A percentile compares a stretch with the other conserved stretches of the same genome.
Evolutionary conservation across 768 basidiomycete genomes (phyloP).

Genomic region (Chalciporus piperatus): DNA sequence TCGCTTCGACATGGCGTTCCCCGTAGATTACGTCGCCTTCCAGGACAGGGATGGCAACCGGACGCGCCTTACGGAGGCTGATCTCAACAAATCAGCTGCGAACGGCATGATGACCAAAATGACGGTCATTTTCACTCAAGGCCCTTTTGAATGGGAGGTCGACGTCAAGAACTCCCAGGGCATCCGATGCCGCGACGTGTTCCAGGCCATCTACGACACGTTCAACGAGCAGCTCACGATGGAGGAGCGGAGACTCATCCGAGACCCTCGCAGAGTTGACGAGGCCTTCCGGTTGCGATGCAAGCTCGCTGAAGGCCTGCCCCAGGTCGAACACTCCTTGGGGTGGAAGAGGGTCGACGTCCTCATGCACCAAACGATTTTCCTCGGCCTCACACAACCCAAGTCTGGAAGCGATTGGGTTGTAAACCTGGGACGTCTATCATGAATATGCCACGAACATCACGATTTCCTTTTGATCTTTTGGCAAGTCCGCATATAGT

Average conservation of each 20-base stretch:
- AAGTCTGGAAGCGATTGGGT: conserved; percentile 36
- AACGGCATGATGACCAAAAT: conserved; percentile 47
- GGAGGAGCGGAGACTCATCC: conserved; percentile 40
- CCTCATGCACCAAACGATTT: conserved; percentile 49
- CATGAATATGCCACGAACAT: conserved; percentile 4
- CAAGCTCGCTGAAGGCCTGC: conserved; percentile 38
- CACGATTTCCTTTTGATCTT: conserved; percentile 7
- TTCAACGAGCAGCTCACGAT: conserved; percentile 44
- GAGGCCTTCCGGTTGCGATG: conserved; percentile 48
- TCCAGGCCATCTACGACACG: conserved; percentile 52
- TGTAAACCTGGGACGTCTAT: conserved; percentile 27
- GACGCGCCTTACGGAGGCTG: conserved; percentile 33
- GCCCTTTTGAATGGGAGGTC: conserved; percentile 39
- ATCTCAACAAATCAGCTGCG: conserved; percentile 43
- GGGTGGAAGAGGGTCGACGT: conserved; percentile 59
- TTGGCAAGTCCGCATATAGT: conserved; percentile 14
- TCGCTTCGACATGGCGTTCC: conserved; percentile 51
- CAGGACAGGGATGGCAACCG: conserved; percentile 19
- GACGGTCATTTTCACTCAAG: conserved; percentile 41
- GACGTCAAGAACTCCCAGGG: conserved; percentile 42
- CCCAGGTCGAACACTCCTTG: conserved; percentile 39
- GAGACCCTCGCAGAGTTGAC: conserved; percentile 32
- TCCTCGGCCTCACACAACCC: conserved; percentile 47
- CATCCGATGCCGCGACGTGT: conserved; percentile 56
- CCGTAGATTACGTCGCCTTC: conserved; percentile 33